These are phyloP conservation scores for Phytophthora fragariae DNA, from an alignment of 352 stramenopile genomes.

Conservation along the genomic window DNA sequence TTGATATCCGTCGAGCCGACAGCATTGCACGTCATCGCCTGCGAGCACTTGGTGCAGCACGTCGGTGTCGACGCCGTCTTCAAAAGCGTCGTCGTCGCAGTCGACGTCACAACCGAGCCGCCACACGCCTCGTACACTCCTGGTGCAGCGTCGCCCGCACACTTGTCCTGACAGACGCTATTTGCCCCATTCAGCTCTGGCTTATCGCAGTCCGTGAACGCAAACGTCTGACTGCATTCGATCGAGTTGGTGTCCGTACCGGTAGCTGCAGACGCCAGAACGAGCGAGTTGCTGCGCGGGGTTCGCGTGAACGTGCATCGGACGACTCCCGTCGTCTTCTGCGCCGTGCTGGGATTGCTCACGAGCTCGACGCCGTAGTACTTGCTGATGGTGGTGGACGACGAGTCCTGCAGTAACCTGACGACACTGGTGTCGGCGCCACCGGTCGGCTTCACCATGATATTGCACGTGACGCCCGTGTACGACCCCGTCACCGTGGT, in stretches of 20 bases:
- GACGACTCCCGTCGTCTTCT: constrained; percentile 44
- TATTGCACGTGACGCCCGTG: constrained; percentile 17
- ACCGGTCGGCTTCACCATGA: constrained; percentile 25
- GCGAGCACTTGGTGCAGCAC: constrained; percentile 19
- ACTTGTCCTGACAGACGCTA: constrained; percentile 5
- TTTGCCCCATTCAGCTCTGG: constrained; percentile 1
- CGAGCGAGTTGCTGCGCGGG: neutral
- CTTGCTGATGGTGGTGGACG: constrained; percentile 16
- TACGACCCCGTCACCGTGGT: constrained; percentile 12
- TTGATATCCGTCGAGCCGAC: constrained; percentile 11
- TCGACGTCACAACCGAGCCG: constrained; percentile 13
- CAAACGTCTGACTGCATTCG: constrained; percentile 20
- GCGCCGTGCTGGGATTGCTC: constrained; percentile 39
- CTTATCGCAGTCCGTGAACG: constrained; percentile 13
- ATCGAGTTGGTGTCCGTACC: constrained; percentile 9
- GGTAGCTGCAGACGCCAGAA: neutral
- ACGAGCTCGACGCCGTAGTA: constrained; percentile 58
- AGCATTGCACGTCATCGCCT: constrained; percentile 3
- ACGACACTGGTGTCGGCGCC: constrained; percentile 8
- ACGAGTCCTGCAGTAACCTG: constrained; percentile 7
- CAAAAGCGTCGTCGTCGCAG: constrained; percentile 7
- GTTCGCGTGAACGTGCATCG: constrained; percentile 50
- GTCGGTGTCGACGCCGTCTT: constrained; percentile 7
- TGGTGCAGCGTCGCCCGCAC: constrained; percentile 4
- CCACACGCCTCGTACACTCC: constrained; percentile 8